Base-by-base conservation (phyloP, 495 filamentous ascomycete genomes). In the Penicillium pancosmium region DNA sequence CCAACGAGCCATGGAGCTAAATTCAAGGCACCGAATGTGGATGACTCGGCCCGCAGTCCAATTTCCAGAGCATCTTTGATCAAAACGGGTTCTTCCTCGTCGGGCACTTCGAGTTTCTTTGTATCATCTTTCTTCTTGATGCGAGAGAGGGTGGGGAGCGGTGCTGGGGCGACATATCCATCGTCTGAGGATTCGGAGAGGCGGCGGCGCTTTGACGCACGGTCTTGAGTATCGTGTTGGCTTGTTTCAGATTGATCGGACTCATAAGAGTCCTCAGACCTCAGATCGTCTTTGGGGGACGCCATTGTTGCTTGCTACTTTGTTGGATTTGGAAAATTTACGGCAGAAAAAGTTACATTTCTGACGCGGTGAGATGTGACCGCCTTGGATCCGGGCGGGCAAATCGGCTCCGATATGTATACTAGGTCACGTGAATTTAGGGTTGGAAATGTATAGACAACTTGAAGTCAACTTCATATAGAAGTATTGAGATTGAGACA, bases 1-100 rank as follows among this genome's bases (percentile, higher is more conserved):
- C 86, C 84, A n/a, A 92, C 83, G 9, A 98, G 86, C 94, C 94
- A 98, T 72, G 89, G 92, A 44, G 86, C 81, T 3, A 98, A 85
- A 15, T 84, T 81, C 35, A 98, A 71, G 11, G 81, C 81, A 18
- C 87, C 83, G 66, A 98, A 98, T 19, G 82, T 91, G 5, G 84
- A 83, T 59, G 82, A 69, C 4, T 71, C 75, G 15, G 66, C 73
- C 16, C 69, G 65, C 10, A 78, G 61, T 18, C 78, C 76, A 50
- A 78, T 75, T 34, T 76, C 76, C 21, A 78, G 68, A 9, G 78
- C 78, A 72, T 78, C 76, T 49, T 59, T 59, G 40, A 76, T 80
- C n/a, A 69, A 62, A 0, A 78, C 73, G 7, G 78, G 78, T 19
- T 73, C 69, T 13, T 74, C 67, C 11, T 71, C 67, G 3, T 66